These are phyloP conservation scores for Corrigiola litoralis DNA, from an alignment of 179 eudicot genomes.

Conservation along the genomic window DNA sequence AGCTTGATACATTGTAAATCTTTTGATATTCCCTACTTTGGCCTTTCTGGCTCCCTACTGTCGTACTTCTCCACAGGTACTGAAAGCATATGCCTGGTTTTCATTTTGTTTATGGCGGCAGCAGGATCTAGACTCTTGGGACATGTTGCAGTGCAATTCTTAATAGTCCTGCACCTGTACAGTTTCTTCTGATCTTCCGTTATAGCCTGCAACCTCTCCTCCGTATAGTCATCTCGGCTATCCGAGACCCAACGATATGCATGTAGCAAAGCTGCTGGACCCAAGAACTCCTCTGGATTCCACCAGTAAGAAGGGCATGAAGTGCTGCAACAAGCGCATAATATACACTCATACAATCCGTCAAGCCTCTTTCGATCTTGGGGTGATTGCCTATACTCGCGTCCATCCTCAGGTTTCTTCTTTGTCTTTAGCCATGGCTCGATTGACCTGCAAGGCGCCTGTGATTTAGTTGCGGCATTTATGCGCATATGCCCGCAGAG, in stretches of 20 bases:
- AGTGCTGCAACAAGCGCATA: conserved; percentile 78
- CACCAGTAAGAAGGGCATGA: conserved; percentile 93
- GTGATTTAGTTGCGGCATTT: no score
- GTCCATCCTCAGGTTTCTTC: conserved; percentile 35
- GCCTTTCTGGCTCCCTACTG: background rate
- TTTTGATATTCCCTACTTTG: background rate
- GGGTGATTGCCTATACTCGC: conserved; percentile 49
- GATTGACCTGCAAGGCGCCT: conserved; percentile 32
- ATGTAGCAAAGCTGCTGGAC: conserved; percentile 66
- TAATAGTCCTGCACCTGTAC: conserved; percentile 54
- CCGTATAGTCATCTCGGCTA: conserved; percentile 58
- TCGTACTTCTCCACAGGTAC: conserved; percentile 26
- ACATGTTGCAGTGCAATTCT: conserved; percentile 60
- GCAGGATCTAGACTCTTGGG: conserved; percentile 74
- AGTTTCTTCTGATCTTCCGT: conserved; percentile 44
- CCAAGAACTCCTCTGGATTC: conserved; percentile 68
- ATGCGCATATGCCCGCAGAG: no score
- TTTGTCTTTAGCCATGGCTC: conserved; percentile 89
- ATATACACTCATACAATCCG: conserved; percentile 75
- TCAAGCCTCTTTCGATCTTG: conserved; percentile 57
- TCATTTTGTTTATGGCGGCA: conserved; percentile 61
- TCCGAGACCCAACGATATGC: conserved; percentile 73
- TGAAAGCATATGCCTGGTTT: conserved; percentile 34
- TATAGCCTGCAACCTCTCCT: conserved; percentile 58
- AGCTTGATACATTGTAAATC: background rate